Percentiles rank a stretch among this genome's conserved stretches.
Conservation (phyloP, 2,329 filamentous ascomycete genomes). For the Bipolaris sorokiniana region DNA sequence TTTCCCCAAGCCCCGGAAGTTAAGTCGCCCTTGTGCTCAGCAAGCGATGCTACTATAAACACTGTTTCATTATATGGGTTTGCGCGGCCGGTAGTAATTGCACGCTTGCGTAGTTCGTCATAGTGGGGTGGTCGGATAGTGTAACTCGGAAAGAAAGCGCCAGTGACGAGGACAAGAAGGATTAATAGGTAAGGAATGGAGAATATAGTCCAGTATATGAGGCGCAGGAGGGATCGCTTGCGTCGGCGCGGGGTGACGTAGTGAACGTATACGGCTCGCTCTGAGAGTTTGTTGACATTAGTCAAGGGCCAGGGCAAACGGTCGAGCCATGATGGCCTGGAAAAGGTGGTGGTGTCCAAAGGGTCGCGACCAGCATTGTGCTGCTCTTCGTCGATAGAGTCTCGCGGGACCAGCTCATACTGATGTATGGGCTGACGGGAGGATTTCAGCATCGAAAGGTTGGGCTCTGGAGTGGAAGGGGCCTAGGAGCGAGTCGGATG, state of each 20-base stretch:
- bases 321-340: constrained; percentile 34
- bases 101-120: constrained; percentile 47
- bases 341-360: constrained; percentile 13
- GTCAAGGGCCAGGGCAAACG: constrained; percentile 26
- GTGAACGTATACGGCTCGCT: constrained; percentile 39
- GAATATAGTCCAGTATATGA: constrained; percentile 42
- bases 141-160: constrained; percentile 63
- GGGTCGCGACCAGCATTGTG: constrained; percentile 22
- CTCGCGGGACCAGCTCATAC: constrained; percentile 44
- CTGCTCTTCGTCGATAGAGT: constrained; percentile 35
- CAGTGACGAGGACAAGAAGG: constrained; percentile 52
- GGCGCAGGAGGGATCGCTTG: constrained; percentile 40
- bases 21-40: constrained; percentile 66
- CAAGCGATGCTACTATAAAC: constrained; percentile 76
- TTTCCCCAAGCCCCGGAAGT: constrained; percentile 69
- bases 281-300: constrained; percentile 35
- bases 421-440: constrained; percentile 31
- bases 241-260: constrained; percentile 43
- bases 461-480: constrained; percentile 9
- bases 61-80: constrained; percentile 67
- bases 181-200: constrained; percentile 41
- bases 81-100: constrained; percentile 49
- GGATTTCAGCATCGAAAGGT: constrained; percentile 25
- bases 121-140: constrained; percentile 62
- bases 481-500: constrained; percentile 8